Percentiles rank a stretch among this genome's conserved stretches.
Conservation (phyloP, 352 stramenopile genomes). For the Pythium monospermum region DNA sequence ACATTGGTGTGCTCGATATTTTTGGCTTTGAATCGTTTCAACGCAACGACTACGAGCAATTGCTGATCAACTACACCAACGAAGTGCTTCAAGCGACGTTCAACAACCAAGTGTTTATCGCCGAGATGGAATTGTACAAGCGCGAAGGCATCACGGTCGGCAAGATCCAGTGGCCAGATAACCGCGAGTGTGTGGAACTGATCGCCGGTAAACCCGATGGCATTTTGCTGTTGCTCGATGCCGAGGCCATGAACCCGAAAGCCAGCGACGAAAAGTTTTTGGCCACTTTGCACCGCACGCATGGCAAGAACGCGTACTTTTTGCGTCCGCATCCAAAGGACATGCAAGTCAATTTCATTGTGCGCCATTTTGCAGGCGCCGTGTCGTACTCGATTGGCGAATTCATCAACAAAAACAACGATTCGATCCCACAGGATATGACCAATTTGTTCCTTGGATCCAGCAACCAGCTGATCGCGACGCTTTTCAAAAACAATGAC, state of each 20-base stretch:
- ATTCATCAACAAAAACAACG: slow-evolving; percentile 92
- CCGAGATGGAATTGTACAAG: slow-evolving; percentile 89
- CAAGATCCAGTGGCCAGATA: slow-evolving; percentile 89
- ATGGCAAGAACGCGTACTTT: slow-evolving; percentile 85
- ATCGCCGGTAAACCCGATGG: slow-evolving; percentile 79
- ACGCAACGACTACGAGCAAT: slow-evolving; percentile 88
- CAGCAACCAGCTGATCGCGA: slow-evolving; percentile 49
- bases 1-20: slow-evolving; percentile 90
- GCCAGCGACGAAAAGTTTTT: slow-evolving; percentile 87
- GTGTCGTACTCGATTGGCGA: slow-evolving; percentile 87
- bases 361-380: slow-evolving; percentile 86
- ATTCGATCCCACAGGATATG: slow-evolving; percentile 84
- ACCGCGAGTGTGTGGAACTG: slow-evolving; percentile 89
- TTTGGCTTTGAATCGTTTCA: slow-evolving; percentile 91
- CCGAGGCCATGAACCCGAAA: slow-evolving; percentile 87
- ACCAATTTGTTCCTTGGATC: slow-evolving; percentile 73
- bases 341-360: slow-evolving; percentile 87
- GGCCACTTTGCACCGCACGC: slow-evolving; percentile 76
- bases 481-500: slow-evolving; percentile 68
- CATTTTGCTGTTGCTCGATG: slow-evolving; percentile 80
- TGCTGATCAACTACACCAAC: slow-evolving; percentile 90
- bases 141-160: slow-evolving; percentile 87
- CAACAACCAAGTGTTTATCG: slow-evolving; percentile 89
- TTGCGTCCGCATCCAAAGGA: slow-evolving; percentile 82
- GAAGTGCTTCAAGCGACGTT: slow-evolving; percentile 85